A percentile compares a stretch with the other conserved stretches of the same genome.
These are phyloP conservation scores for Candida palmyrensis DNA, from an alignment of 805 yeast species.

Conservation along the genomic window DNA sequence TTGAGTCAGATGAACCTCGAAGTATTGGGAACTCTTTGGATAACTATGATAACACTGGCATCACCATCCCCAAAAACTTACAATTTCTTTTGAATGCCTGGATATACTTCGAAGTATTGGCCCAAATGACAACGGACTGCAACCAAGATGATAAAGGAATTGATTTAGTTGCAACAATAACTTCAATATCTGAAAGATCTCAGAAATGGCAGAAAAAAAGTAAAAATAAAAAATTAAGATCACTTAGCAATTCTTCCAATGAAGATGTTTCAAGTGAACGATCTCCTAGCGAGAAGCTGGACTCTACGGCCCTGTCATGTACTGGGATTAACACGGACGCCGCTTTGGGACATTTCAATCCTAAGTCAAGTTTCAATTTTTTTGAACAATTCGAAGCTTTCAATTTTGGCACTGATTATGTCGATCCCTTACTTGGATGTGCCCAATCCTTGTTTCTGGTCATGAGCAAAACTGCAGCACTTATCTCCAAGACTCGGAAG, in stretches of 20 bases:
- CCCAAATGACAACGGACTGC: slow-evolving; percentile 55
- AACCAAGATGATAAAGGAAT: slow-evolving; percentile 40
- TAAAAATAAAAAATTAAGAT: slow-evolving; percentile 7
- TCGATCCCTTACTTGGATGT: slow-evolving; percentile 66
- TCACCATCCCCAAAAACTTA: slow-evolving; percentile 35
- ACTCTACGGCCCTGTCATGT: slow-evolving; percentile 19
- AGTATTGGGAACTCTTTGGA: slow-evolving; percentile 3
- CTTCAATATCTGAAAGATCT: slow-evolving; percentile 23
- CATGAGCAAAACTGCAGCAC: slow-evolving; percentile 57
- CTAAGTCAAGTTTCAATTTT: slow-evolving; percentile 17
- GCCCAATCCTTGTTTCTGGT: slow-evolving; percentile 60
- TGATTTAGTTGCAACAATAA: slow-evolving; percentile 37
- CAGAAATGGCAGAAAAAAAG: slow-evolving; percentile 13
- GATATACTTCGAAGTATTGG: slow-evolving; percentile 63
- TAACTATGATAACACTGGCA: slow-evolving; percentile 3
- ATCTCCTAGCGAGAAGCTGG: slow-evolving; percentile 16
- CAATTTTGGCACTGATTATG: slow-evolving; percentile 29
- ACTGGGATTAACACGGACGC: slow-evolving; percentile 6
- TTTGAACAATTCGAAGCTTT: slow-evolving; percentile 39
- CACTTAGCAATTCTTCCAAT: slow-evolving; percentile 1
- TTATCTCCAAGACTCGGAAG: slow-evolving; percentile 46
- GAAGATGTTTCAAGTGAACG: slow-evolving; percentile 2
- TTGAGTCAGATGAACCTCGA: neutral
- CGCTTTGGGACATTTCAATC: neutral
- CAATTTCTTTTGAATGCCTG: slow-evolving; percentile 59